Evolutionary conservation across 805 yeast species (phyloP).

Genomic region (Naumovozyma baii): DNA sequence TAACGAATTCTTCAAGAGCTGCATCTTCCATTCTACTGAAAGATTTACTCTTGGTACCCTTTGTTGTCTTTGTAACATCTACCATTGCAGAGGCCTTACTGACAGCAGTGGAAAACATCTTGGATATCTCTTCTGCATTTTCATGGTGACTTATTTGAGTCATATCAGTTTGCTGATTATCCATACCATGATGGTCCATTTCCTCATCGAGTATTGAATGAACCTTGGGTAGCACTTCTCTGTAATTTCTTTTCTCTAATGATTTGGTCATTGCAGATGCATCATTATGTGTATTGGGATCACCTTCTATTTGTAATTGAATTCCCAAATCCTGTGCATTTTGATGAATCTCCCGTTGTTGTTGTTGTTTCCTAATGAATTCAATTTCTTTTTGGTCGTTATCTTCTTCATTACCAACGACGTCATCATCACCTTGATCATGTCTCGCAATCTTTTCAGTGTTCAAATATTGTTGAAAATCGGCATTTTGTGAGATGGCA

Average conservation of each 20-base stretch:
- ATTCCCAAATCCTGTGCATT: not conserved
- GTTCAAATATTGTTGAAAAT: constrained; percentile 29
- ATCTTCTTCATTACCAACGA: constrained; percentile 1
- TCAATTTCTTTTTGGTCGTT: not conserved
- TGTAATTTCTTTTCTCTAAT: constrained; percentile 2
- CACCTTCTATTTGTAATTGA: not conserved
- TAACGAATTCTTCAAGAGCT: constrained; percentile 58
- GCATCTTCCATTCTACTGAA: constrained; percentile 39
- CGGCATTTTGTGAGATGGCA: constrained; percentile 42
- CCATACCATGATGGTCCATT: not conserved
- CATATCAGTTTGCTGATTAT: not conserved
- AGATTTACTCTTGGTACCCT: constrained; percentile 10
- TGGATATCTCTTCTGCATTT: constrained; percentile 24
- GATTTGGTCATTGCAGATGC: not conserved
- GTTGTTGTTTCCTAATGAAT: no score
- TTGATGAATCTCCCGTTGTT: not conserved
- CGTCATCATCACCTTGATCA: constrained; percentile 9
- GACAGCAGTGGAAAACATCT: constrained; percentile 32
- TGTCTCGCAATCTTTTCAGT: constrained; percentile 13
- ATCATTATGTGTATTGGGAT: constrained; percentile 1
- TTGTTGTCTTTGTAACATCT: constrained; percentile 9
- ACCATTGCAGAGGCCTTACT: constrained; percentile 25
- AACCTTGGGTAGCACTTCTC: constrained; percentile 12
- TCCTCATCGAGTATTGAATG: not conserved
- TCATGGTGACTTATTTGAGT: not conserved